phyloP scores from a whole-genome alignment of 371 early-diverging fungal species.

The Batkoa obscura region DNA sequence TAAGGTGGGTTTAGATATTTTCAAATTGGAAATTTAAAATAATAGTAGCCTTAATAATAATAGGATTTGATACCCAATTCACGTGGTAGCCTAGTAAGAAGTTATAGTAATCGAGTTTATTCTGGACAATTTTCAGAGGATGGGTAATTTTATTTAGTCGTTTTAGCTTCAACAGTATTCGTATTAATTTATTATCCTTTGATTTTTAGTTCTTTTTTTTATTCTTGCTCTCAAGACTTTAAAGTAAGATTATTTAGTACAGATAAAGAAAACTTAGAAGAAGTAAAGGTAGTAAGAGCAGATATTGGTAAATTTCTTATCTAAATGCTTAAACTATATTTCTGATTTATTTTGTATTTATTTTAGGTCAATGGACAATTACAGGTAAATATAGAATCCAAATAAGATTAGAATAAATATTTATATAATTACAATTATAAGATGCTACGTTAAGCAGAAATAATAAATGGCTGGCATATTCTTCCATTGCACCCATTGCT shows the following conservation, averaged over 20 bases:
- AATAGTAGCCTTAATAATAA: background rate
- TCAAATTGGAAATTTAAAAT: background rate
- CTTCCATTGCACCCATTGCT: conserved; percentile 28
- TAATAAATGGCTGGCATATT: conserved; percentile 28
- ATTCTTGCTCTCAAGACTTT: conserved; percentile 10
- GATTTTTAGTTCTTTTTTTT: conserved; percentile 7
- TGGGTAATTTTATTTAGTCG: conserved; percentile 4
- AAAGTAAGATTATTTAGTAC: conserved; percentile 7
- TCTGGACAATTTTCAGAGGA: conserved; percentile 12
- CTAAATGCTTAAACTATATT: background rate
- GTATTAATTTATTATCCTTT: background rate
- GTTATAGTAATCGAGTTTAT: conserved; percentile 7
- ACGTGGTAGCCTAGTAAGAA: background rate
- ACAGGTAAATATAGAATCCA: conserved; percentile 4
- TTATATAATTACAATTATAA: background rate
- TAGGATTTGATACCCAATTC: conserved; percentile 9
- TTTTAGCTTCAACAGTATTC: no score
- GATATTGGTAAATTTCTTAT: conserved; percentile 2
- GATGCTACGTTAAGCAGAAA: conserved; percentile 12
- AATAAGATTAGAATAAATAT: background rate
- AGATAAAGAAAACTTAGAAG: background rate
- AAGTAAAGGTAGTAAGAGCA: conserved; percentile 4
- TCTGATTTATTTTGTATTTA: background rate
- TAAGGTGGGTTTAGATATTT: background rate
- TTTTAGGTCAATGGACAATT: conserved; percentile 11